A percentile compares a stretch with the other conserved stretches of the same genome.
Conservation (phyloP, 371 early-diverging fungal genomes). For the Fennellomyces sp. region DNA sequence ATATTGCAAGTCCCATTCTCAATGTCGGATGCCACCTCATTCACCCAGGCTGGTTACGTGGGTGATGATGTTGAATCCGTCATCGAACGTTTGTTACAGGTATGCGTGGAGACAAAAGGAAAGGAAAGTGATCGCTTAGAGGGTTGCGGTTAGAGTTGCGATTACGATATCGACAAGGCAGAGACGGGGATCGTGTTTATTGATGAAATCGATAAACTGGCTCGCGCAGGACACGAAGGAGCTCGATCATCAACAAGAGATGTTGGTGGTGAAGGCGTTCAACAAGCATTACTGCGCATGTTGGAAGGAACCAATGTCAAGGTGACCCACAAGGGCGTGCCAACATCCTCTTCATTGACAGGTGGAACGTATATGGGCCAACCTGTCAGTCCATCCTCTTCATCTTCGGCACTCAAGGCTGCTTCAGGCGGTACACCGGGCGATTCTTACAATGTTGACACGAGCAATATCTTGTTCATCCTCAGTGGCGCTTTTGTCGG, state of each 20-base stretch:
- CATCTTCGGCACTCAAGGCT: not conserved
- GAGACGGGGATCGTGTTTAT: conserved; percentile 93
- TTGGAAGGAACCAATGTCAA: conserved; percentile 81
- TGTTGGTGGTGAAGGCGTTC: conserved; percentile 94
- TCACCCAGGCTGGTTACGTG: conserved; percentile 94
- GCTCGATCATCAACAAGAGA: conserved; percentile 73
- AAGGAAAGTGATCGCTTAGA: not conserved
- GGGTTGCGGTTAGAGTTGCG: conserved; percentile 63
- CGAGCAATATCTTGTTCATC: conserved; percentile 83
- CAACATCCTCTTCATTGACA: conserved; percentile 21
- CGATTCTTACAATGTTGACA: conserved; percentile 78
- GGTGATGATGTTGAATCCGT: conserved; percentile 93
- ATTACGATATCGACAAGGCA: conserved; percentile 85
- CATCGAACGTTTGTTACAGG: conserved; percentile 84
- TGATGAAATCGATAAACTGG: conserved; percentile 93
- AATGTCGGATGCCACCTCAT: conserved; percentile 92
- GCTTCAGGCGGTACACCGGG: conserved; percentile 29
- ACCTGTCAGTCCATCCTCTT: not conserved
- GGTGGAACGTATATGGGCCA: conserved; percentile 18
- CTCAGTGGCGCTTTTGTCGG: conserved; percentile 86
- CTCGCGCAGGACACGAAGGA: conserved; percentile 35
- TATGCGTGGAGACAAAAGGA: conserved; percentile 2
- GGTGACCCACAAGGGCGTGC: conserved; percentile 68
- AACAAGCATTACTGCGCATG: conserved; percentile 82
- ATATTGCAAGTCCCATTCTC: conserved; percentile 90